phyloP scores from a whole-genome alignment of 2,329 filamentous ascomycete species.

The Penicillium sp. region DNA sequence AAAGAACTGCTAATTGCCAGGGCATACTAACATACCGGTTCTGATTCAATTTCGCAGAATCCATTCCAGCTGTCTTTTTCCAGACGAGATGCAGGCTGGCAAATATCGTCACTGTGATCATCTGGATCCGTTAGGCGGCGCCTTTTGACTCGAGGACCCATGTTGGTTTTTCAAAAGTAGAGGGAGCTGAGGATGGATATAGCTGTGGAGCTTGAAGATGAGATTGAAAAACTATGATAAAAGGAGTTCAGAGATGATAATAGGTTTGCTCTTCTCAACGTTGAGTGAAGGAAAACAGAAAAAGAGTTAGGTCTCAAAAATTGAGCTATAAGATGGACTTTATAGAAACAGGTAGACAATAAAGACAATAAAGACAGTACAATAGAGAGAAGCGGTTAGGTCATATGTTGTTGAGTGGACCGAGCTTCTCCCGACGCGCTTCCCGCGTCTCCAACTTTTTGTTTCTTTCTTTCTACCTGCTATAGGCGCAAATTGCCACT shows the following conservation, averaged over 20 bases:
- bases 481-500: not conserved
- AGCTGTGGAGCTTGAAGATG: not conserved
- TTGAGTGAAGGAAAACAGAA: not conserved
- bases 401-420: slow-evolving; percentile 19
- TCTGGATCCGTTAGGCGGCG: slow-evolving; percentile 25
- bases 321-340: not conserved
- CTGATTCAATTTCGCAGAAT: slow-evolving; percentile 75
- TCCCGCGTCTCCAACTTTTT: slow-evolving; percentile 28
- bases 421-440: slow-evolving; percentile 26
- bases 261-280: not conserved
- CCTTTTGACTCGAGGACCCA: slow-evolving; percentile 32
- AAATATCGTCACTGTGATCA: slow-evolving; percentile 27
- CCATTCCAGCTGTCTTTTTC: slow-evolving; percentile 48
- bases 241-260: not conserved
- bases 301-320: not conserved
- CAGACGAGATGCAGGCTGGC: slow-evolving; percentile 30
- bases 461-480: slow-evolving; percentile 10
- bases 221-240: not conserved
- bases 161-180: slow-evolving; percentile 11
- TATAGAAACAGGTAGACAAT: not conserved
- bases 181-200: not conserved
- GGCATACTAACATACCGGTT: slow-evolving; percentile 61
- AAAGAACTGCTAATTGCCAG: not conserved
- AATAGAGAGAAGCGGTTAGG: not conserved
- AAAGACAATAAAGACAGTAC: not conserved